Evolutionary conservation across 2,329 filamentous ascomycete genomes (phyloP), one percentile per base, ranked within the genome.

Genomic region (Berkeleyomyces basicola): DNA sequence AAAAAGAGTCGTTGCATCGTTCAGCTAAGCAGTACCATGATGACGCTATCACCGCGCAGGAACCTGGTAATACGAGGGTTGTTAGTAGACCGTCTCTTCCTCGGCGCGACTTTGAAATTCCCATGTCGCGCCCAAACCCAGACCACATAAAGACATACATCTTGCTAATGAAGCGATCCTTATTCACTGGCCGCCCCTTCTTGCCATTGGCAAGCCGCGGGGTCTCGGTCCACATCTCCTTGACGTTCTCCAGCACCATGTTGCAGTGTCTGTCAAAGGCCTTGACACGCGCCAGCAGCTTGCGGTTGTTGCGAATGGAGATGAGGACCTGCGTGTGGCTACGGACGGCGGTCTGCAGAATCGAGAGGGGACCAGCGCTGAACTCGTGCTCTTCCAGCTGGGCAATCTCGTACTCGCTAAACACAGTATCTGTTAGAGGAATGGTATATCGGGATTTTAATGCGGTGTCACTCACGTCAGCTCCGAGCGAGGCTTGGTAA

Each of bases 211-310:
- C 84, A 70, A 88, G 80, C 65, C 84, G 79, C 58, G 92, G 90
- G 63, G 88, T 93, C 77, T 99, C 93, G 7, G 91, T 96, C 93
- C 93, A 99, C 92, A 99, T 97, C 78, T 99, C 93, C 80, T 76
- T 76, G 53, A 95, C 90, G 69, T 96, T 96, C 79, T 96, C 90
- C 58, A 96, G 79, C 3, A 96, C 88, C 93, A 99, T 97, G 77
- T 99, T 99, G 82, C 91, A 97, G 76, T 99, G 93, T 65, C 93
- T 82, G 76, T 99, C 93, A 73, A 99, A 99, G 5, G 93, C 93
- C 80, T 99, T 99, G 71, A 99, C 92, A 67, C 93, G 87, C 60
- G 92, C 93, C 62, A 99, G 85, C 58, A 99, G 82, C 80, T 99
- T 99, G 76, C 92, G 88, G 79, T 97, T 97, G 82, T 96, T 96